A percentile compares a stretch with the other conserved stretches of the same genome.
These are phyloP conservation scores for Symbiotaphrina buchneri DNA, from an alignment of 495 filamentous ascomycete species.

Conservation along the genomic window DNA sequence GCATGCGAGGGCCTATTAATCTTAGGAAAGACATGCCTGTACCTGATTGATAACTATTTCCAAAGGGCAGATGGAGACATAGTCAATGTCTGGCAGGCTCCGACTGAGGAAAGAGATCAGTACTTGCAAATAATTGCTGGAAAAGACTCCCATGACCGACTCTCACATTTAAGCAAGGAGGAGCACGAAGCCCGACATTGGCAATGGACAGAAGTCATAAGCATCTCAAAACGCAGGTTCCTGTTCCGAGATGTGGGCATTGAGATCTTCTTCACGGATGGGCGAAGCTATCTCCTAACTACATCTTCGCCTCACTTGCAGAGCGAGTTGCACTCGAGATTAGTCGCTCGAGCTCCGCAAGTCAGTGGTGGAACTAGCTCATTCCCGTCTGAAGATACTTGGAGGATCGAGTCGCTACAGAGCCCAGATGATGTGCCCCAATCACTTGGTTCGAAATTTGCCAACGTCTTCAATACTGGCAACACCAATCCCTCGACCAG, in stretches of 20 bases:
- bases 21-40: conserved; percentile 77
- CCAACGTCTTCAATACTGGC: conserved; percentile 69
- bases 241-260: conserved; percentile 88
- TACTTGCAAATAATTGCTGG: conserved; percentile 88
- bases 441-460: conserved; percentile 74
- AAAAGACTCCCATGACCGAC: conserved; percentile 37
- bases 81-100: conserved; percentile 86
- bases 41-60: conserved; percentile 88
- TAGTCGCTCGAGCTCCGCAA: conserved; percentile 59
- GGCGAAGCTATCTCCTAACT: conserved; percentile 80
- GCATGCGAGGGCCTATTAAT: conserved; percentile 82
- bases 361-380: conserved; percentile 30
- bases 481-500: conserved; percentile 62
- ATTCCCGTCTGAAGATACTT: conserved; percentile 42
- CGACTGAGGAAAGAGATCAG: conserved; percentile 75
- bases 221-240: conserved; percentile 90
- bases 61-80: conserved; percentile 89
- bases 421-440: conserved; percentile 64
- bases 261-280: conserved; percentile 92
- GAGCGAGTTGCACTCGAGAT: conserved; percentile 54
- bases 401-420: conserved; percentile 69
- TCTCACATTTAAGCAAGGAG: conserved; percentile 20
- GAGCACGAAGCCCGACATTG: conserved; percentile 75
- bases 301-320: conserved; percentile 46
- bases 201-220: conserved; percentile 86